Percentiles rank a stretch among this genome's conserved stretches.
Conservation (phyloP, 2,329 filamentous ascomycete species). For the Fusarium sacchari region DNA sequence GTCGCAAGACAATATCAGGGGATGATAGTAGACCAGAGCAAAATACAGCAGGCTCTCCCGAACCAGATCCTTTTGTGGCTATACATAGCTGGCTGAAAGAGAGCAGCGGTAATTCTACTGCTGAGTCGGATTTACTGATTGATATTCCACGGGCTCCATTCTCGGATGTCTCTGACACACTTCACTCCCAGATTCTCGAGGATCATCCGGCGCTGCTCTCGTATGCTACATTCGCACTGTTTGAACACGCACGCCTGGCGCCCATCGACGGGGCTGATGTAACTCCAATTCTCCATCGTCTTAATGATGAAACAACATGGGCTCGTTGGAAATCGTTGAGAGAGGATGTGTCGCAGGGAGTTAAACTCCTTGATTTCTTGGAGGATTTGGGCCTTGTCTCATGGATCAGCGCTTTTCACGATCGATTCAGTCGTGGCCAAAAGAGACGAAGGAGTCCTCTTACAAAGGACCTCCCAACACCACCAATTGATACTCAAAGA, state of each 20-base stretch:
- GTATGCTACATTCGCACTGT: neutral
- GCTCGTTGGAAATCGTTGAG: neutral
- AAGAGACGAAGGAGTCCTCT: neutral
- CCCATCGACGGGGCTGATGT: accelerated
- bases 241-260: neutral
- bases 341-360: neutral
- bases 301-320: neutral
- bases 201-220: neutral
- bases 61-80: accelerated
- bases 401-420: neutral
- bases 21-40: accelerated
- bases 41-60: accelerated
- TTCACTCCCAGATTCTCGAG: neutral
- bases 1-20: accelerated
- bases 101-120: neutral
- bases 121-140: neutral
- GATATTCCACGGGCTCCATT: neutral
- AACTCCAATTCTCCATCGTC: neutral
- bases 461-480: neutral
- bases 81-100: neutral
- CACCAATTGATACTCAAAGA: neutral
- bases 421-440: neutral
- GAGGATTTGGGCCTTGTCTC: accelerated
- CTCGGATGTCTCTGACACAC: neutral
- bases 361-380: accelerated